Evolutionary conservation across 345 rosid genomes (phyloP).

Genomic region (Balakata baccata): DNA sequence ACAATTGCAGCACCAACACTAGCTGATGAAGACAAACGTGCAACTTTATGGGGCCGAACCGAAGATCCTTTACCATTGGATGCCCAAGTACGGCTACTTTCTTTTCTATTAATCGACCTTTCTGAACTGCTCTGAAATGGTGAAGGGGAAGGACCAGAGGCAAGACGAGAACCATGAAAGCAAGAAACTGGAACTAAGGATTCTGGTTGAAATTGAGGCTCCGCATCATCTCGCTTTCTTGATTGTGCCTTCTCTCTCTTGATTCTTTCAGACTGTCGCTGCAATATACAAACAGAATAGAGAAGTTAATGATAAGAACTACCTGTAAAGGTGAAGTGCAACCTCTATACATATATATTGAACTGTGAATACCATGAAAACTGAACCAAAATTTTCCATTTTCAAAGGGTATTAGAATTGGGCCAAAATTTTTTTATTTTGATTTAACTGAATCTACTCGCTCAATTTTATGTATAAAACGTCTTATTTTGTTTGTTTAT

Average conservation of each 20-base stretch:
- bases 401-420: too few relatives aligned
- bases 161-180: slow-evolving; percentile 82
- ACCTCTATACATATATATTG: too few relatives aligned
- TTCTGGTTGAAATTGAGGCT: slow-evolving; percentile 49
- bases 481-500: too few relatives aligned
- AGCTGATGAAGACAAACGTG: slow-evolving; percentile 50
- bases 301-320: background rate
- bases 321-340: background rate
- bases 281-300: slow-evolving; percentile 26
- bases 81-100: background rate
- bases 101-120: slow-evolving; percentile 4
- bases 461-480: too few relatives aligned
- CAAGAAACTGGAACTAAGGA: slow-evolving; percentile 70
- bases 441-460: too few relatives aligned
- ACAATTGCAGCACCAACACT: slow-evolving; percentile 70
- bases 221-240: slow-evolving; percentile 61
- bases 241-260: slow-evolving; percentile 55
- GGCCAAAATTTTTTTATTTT: too few relatives aligned
- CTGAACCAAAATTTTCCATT: too few relatives aligned
- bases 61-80: slow-evolving; percentile 34
- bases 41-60: slow-evolving; percentile 41
- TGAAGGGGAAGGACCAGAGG: slow-evolving; percentile 76
- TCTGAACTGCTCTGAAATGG: slow-evolving; percentile 50
- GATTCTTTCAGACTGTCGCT: slow-evolving; percentile 77
- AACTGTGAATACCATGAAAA: too few relatives aligned